Evolutionary conservation across 2,329 filamentous ascomycete genomes (phyloP).

Genomic region (Stenocarpella maydis): DNA sequence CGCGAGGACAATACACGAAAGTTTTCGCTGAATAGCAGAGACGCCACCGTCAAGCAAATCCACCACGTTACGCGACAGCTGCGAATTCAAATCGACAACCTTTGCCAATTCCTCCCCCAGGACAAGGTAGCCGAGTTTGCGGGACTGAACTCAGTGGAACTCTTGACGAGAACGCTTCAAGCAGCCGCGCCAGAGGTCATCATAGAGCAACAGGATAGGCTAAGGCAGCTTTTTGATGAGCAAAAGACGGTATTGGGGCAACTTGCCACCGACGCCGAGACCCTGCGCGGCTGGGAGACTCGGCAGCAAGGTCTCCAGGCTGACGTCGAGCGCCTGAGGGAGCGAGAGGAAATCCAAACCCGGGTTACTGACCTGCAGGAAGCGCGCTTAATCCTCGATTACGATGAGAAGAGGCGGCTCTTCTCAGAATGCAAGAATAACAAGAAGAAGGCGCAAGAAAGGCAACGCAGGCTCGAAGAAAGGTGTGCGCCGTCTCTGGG

Average conservation of each 20-base stretch:
- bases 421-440: conserved; percentile 62
- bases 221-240: conserved; percentile 74
- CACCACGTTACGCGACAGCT: conserved; percentile 73
- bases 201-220: conserved; percentile 76
- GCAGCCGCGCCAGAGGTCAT: conserved; percentile 87
- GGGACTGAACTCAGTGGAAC: conserved; percentile 78
- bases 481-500: conserved; percentile 71
- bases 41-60: conserved; percentile 69
- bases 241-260: conserved; percentile 71
- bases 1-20: conserved; percentile 81
- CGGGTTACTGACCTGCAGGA: conserved; percentile 71
- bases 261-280: conserved; percentile 66
- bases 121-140: conserved; percentile 96
- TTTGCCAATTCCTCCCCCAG: conserved; percentile 96
- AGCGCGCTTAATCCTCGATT: conserved; percentile 71
- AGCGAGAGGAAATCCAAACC: conserved; percentile 74
- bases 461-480: conserved; percentile 67
- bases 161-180: conserved; percentile 85
- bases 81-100: conserved; percentile 94
- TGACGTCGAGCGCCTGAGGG: conserved; percentile 83
- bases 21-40: conserved; percentile 79
- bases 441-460: conserved; percentile 61
- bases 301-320: conserved; percentile 78
- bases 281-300: conserved; percentile 71
- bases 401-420: conserved; percentile 61